Percentiles rank a stretch among this genome's conserved stretches.
Evolutionary conservation across 306 rosid genomes (phyloP).

Genomic region (Bauhinia variegata): DNA sequence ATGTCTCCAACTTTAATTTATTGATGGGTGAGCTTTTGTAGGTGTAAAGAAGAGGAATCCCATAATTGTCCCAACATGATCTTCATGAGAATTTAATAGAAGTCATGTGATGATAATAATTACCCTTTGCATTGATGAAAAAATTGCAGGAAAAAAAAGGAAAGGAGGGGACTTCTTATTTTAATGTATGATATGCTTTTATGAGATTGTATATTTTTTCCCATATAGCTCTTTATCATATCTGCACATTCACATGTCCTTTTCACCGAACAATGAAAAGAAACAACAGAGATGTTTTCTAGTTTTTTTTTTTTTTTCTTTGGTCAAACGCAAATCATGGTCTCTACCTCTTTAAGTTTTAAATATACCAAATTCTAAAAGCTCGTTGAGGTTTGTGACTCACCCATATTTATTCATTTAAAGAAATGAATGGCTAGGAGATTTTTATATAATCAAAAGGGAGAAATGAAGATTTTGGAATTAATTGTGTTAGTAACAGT

Average conservation of each 20-base stretch:
- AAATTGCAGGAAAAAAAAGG: constrained; percentile 43
- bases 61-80: constrained; percentile 84
- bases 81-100: constrained; percentile 70
- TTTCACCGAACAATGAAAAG: constrained; percentile 70
- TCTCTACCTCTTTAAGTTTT: constrained; percentile 22
- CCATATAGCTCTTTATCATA: constrained; percentile 50
- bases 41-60: constrained; percentile 57
- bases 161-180: constrained; percentile 30
- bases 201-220: constrained; percentile 42
- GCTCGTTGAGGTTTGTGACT: constrained; percentile 27
- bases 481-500: constrained; percentile 47
- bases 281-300: constrained; percentile 47
- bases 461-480: constrained; percentile 49
- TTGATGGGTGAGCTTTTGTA: constrained; percentile 43
- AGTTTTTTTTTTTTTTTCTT: constrained; percentile 30
- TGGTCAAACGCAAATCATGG: constrained; percentile 16
- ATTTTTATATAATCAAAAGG: constrained; percentile 28
- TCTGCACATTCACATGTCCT: constrained; percentile 77
- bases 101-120: constrained; percentile 94
- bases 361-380: constrained; percentile 12
- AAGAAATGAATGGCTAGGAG: too few relatives aligned
- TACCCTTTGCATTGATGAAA: too few relatives aligned
- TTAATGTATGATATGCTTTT: constrained; percentile 54
- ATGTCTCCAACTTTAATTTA: too few relatives aligned
- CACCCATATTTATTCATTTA: too few relatives aligned